A percentile compares a stretch with the other conserved stretches of the same genome.
phyloP scores from a whole-genome alignment of 164 flowering plant species.

The Chimonanthus praecox region DNA sequence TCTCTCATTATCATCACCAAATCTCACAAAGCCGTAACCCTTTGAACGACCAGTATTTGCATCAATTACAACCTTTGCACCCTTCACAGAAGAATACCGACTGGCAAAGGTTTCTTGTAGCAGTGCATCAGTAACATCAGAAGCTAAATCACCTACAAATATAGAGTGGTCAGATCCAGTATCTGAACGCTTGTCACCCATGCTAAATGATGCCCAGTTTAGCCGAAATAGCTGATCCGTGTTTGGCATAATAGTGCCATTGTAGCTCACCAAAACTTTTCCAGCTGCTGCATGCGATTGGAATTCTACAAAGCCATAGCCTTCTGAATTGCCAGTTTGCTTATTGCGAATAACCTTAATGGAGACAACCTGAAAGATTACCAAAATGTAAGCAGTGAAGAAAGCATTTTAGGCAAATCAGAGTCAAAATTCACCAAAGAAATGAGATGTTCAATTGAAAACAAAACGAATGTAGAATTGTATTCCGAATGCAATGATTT shows the following conservation, averaged over 20 bases:
- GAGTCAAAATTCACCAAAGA: too few species aligned
- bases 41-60: conserved; percentile 93
- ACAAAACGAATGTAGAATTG: too few species aligned
- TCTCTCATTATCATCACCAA: conserved; percentile 89
- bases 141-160: conserved; percentile 92
- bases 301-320: conserved; percentile 97
- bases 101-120: conserved; percentile 81
- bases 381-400: background rate
- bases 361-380: conserved; percentile 46
- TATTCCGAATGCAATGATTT: too few species aligned
- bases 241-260: conserved; percentile 64
- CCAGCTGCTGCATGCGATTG: conserved; percentile 72
- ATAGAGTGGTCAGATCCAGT: conserved; percentile 86
- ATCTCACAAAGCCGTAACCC: conserved; percentile 96
- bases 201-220: conserved; percentile 93
- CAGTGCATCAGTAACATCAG: conserved; percentile 84
- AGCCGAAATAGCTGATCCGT: conserved; percentile 82
- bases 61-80: conserved; percentile 96
- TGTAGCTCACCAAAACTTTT: conserved; percentile 67
- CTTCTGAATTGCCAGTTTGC: conserved; percentile 86
- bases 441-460: too few species aligned
- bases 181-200: conserved; percentile 78
- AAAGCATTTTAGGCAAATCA: background rate
- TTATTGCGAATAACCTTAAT: conserved; percentile 94
- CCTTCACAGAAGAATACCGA: conserved; percentile 84